phyloP scores from a whole-genome alignment of 2,329 filamentous ascomycete genomes.

The Aspergillus amoenus region DNA sequence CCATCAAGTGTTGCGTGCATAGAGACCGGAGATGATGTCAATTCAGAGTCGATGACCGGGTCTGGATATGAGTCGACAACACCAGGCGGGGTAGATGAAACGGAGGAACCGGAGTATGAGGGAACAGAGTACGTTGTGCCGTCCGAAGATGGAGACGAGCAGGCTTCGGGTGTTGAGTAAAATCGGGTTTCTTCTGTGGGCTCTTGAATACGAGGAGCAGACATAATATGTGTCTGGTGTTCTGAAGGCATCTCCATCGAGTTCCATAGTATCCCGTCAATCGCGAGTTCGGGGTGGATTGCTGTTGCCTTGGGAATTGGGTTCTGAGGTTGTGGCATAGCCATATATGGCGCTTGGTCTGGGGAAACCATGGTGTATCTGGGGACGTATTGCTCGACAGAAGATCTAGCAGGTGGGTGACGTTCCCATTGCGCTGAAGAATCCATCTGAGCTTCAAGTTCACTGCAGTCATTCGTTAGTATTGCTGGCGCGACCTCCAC shows the following conservation, averaged over 20 bases:
- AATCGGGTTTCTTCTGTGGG: slow-evolving; percentile 41
- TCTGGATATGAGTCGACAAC: slow-evolving; percentile 37
- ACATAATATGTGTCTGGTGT: slow-evolving; percentile 28
- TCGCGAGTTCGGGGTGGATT: slow-evolving; percentile 34
- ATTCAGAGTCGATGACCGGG: slow-evolving; percentile 30
- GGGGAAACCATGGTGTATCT: slow-evolving; percentile 26
- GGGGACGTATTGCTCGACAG: slow-evolving; percentile 22
- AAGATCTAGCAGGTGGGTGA: slow-evolving; percentile 23
- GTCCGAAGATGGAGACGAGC: slow-evolving; percentile 44
- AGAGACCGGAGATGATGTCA: slow-evolving; percentile 35
- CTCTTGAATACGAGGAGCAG: slow-evolving; percentile 35
- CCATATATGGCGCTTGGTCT: slow-evolving; percentile 24
- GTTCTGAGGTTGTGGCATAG: slow-evolving; percentile 27
- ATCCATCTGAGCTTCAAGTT: slow-evolving; percentile 37
- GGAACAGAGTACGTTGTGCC: slow-evolving; percentile 33
- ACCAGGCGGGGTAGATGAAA: slow-evolving; percentile 35
- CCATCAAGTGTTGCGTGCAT: slow-evolving; percentile 31
- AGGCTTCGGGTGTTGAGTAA: slow-evolving; percentile 46
- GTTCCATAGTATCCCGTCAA: slow-evolving; percentile 36
- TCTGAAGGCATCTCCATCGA: slow-evolving; percentile 36
- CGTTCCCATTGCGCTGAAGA: slow-evolving; percentile 27
- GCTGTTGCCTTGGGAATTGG: slow-evolving; percentile 38
- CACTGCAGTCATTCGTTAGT: slow-evolving; percentile 20
- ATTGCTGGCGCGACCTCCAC: background rate
- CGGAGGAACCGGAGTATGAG: slow-evolving; percentile 30